Evolutionary conservation across 495 filamentous ascomycete species (phyloP).

Genomic region (Glonium stellatum): DNA sequence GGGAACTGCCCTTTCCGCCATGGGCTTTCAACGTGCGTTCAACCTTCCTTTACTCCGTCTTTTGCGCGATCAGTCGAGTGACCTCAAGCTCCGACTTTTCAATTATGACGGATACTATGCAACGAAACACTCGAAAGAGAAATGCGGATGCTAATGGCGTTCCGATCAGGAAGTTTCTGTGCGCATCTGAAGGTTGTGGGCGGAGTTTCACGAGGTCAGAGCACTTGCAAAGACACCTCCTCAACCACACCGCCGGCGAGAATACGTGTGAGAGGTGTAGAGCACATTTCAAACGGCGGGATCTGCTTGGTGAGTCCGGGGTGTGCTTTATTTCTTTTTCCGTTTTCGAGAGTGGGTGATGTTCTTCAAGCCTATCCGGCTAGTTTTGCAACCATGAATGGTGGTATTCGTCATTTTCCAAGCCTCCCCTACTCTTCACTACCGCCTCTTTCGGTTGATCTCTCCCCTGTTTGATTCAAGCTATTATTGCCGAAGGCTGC

Average conservation of each 20-base stretch:
- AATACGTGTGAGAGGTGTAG: conserved; percentile 50
- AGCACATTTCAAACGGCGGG: conserved; percentile 51
- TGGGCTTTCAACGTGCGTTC: neutral
- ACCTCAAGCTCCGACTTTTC: neutral
- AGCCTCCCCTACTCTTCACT: neutral
- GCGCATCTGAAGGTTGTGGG: conserved; percentile 42
- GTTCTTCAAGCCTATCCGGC: neutral
- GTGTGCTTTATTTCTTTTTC: conserved; percentile 2
- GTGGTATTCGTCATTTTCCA: neutral
- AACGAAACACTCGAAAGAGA: neutral
- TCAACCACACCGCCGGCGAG: conserved; percentile 51
- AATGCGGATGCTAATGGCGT: neutral
- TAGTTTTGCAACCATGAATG: neutral
- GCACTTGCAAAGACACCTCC: conserved; percentile 52
- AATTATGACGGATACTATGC: neutral
- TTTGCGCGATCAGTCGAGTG: neutral
- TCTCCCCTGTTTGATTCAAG: neutral
- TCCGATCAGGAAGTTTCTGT: conserved; percentile 37
- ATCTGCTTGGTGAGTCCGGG: conserved; percentile 44
- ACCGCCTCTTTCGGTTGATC: neutral
- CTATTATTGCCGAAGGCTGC: neutral
- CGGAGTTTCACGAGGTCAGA: conserved; percentile 54
- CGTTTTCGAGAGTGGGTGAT: conserved; percentile 1
- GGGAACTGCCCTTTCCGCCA: neutral
- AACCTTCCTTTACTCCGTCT: neutral